phyloP scores from a whole-genome alignment of 2,329 filamentous ascomycete species.

The Pseudogymnoascus sp. region DNA sequence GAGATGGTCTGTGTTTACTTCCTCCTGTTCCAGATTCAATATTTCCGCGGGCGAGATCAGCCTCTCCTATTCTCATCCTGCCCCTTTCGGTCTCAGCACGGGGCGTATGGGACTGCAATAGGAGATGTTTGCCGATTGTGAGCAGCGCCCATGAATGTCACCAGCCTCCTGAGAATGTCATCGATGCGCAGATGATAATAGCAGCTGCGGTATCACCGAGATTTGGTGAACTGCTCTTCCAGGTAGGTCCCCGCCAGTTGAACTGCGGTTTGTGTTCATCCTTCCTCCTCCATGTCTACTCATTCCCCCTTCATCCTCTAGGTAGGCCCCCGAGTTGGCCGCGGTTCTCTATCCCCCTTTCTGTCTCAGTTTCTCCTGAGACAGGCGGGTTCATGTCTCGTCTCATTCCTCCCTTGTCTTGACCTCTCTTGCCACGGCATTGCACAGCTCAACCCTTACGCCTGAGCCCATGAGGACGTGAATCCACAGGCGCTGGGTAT shows the following conservation, averaged over 20 bases:
- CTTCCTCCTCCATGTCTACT: background rate
- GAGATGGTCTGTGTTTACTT: background rate
- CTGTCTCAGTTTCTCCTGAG: background rate
- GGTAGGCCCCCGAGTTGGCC: background rate
- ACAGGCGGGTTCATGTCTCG: background rate
- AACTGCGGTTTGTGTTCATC: background rate
- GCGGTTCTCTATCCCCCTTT: no score
- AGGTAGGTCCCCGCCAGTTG: background rate
- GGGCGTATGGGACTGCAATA: background rate
- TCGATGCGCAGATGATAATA: background rate
- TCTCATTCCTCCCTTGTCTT: background rate
- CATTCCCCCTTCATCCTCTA: background rate
- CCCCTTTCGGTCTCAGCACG: background rate
- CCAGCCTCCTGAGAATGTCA: background rate
- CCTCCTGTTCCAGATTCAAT: background rate
- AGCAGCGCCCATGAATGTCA: background rate
- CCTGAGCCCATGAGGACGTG: slow-evolving; percentile 83
- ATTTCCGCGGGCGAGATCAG: background rate
- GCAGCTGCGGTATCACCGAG: background rate
- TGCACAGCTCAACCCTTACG: slow-evolving; percentile 74
- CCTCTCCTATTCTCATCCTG: background rate
- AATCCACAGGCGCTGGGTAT: slow-evolving; percentile 95
- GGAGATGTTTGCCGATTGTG: background rate
- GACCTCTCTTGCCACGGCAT: slow-evolving; percentile 38
- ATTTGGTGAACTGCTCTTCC: background rate